Conservation (phyloP, 768 basidiomycete species). For the Leucosporidium yakuticum region DNA sequence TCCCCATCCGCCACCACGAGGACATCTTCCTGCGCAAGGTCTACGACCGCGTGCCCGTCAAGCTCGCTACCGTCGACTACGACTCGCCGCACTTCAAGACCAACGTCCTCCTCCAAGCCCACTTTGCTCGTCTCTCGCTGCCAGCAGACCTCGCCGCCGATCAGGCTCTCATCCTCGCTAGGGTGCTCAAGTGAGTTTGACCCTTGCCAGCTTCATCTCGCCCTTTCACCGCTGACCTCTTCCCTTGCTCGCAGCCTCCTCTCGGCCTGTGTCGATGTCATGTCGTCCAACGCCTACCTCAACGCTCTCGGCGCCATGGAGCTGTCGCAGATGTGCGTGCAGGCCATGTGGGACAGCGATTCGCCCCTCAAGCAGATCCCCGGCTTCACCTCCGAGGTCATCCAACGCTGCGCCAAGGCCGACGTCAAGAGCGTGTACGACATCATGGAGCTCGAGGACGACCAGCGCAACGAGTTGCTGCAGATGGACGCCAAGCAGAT, state of each 20-base stretch:
- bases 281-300: slow-evolving; percentile 94
- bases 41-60: slow-evolving; percentile 95
- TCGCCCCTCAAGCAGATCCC: slow-evolving; percentile 93
- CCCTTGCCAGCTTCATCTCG: not conserved
- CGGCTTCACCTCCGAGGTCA: slow-evolving; percentile 84
- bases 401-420: slow-evolving; percentile 76
- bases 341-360: slow-evolving; percentile 96
- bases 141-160: slow-evolving; percentile 92
- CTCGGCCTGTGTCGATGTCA: slow-evolving; percentile 93
- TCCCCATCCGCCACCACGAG: slow-evolving; percentile 94
- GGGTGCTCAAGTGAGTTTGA: slow-evolving; percentile 60
- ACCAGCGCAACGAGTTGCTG: slow-evolving; percentile 69
- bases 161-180: slow-evolving; percentile 77
- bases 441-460: slow-evolving; percentile 97
- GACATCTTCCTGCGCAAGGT: slow-evolving; percentile 41
- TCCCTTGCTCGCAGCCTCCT: slow-evolving; percentile 25
- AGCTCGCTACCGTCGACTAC: slow-evolving; percentile 70
- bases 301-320: slow-evolving; percentile 96
- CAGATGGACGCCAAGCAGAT: slow-evolving; percentile 81
- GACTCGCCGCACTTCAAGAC: slow-evolving; percentile 97
- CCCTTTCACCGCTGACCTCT: slow-evolving; percentile 1
- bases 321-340: slow-evolving; percentile 95
- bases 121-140: slow-evolving; percentile 86
- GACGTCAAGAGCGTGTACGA: slow-evolving; percentile 88
- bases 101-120: slow-evolving; percentile 90